phyloP scores from a whole-genome alignment of 2,329 filamentous ascomycete genomes.

The Colletotrichum tropicale region DNA sequence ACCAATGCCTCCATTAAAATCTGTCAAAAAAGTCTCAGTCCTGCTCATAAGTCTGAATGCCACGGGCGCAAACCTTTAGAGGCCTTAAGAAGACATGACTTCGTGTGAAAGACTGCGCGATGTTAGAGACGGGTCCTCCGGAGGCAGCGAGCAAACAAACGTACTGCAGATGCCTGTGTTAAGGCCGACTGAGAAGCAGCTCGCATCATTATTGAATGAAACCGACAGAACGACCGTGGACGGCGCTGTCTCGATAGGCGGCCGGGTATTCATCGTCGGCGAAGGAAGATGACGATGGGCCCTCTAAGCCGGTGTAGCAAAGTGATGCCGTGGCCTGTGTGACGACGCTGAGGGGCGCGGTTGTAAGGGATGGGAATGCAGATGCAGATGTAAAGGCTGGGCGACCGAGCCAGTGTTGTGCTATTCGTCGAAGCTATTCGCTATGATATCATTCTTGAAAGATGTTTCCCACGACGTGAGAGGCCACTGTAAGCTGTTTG shows the following conservation, averaged over 20 bases:
- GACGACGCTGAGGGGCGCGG: neutral
- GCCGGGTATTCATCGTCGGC: constrained; percentile 82
- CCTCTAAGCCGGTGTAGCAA: neutral
- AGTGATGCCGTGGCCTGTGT: neutral
- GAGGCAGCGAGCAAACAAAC: constrained; percentile 28
- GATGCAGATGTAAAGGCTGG: neutral
- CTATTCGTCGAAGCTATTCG: neutral
- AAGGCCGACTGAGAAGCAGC: constrained; percentile 85
- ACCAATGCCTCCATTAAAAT: constrained; percentile 83
- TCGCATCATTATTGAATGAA: constrained; percentile 84
- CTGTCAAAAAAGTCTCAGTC: constrained; percentile 38
- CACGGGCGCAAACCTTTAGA: constrained; percentile 42
- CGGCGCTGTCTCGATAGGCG: constrained; percentile 78
- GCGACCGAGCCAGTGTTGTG: neutral
- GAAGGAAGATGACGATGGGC: neutral
- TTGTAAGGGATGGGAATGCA: neutral
- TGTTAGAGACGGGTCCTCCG: constrained; percentile 27
- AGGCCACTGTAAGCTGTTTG: neutral
- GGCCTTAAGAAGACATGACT: constrained; percentile 72
- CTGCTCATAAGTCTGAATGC: neutral
- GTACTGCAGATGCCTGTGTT: constrained; percentile 85
- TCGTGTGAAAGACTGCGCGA: constrained; percentile 70
- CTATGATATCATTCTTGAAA: constrained; percentile 9
- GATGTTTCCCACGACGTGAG: neutral
- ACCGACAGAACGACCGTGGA: constrained; percentile 80